These are phyloP conservation scores for Fusarium sp. DNA, from an alignment of 2,329 filamentous ascomycete genomes.

Conservation along the genomic window DNA sequence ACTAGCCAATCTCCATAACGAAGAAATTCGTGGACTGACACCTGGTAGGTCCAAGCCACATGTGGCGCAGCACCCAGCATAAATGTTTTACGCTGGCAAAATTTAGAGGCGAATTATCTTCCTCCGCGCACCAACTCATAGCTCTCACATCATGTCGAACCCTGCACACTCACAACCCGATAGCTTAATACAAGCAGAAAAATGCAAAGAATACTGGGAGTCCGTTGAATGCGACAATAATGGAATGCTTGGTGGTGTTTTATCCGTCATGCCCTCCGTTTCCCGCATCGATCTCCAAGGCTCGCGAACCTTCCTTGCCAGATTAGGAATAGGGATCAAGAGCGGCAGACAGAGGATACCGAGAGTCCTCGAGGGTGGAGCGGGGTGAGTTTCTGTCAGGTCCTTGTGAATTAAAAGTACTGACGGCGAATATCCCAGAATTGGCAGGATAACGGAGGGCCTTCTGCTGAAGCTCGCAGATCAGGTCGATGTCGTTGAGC, in stretches of 20 bases:
- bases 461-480: slow-evolving; percentile 76
- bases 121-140: not conserved
- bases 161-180: slow-evolving; percentile 33
- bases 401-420: accelerated
- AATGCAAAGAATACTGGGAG: slow-evolving; percentile 59
- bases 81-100: not conserved
- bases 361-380: slow-evolving; percentile 50
- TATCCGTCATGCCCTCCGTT: slow-evolving; percentile 70
- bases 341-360: slow-evolving; percentile 44
- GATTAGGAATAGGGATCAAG: slow-evolving; percentile 61
- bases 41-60: not conserved
- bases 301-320: slow-evolving; percentile 74
- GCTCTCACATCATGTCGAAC: slow-evolving; percentile 1
- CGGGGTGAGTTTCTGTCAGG: slow-evolving; percentile 45
- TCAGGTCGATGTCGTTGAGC: slow-evolving; percentile 84
- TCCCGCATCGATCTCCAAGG: slow-evolving; percentile 75
- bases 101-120: not conserved
- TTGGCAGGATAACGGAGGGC: slow-evolving; percentile 83
- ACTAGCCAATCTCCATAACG: accelerated
- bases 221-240: slow-evolving; percentile 57
- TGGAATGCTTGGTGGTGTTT: slow-evolving; percentile 89
- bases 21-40: too few species aligned
- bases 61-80: not conserved
- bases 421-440: slow-evolving; percentile 55
- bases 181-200: slow-evolving; percentile 46